A percentile compares a stretch with the other conserved stretches of the same genome.
Conservation (phyloP, 208 protist genomes). For the Trypanosomatidae sp. region DNA sequence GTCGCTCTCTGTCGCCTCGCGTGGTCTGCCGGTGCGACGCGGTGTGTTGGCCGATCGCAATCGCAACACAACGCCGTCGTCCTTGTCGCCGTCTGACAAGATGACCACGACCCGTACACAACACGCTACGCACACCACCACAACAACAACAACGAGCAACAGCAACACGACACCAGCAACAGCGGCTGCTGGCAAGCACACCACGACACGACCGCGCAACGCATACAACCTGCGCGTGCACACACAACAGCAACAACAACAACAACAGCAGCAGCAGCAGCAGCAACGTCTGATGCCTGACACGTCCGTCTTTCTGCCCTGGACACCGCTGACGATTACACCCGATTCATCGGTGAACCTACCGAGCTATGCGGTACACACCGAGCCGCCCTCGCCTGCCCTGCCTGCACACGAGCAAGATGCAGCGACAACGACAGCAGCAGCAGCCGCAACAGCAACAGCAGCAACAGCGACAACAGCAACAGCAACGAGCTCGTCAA, state of each 20-base stretch:
- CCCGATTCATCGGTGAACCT: constrained; percentile 33
- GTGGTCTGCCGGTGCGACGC: too few relatives aligned
- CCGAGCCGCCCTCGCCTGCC: neutral
- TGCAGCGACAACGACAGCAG: neutral
- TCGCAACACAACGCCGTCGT: too few relatives aligned
- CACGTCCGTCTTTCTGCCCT: constrained; percentile 45
- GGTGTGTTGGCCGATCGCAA: too few relatives aligned
- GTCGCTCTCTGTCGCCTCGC: too few relatives aligned
- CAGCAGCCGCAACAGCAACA: neutral
- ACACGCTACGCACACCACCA: too few relatives aligned
- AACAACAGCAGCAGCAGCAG: neutral
- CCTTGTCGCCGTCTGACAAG: too few relatives aligned
- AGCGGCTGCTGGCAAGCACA: too few relatives aligned
- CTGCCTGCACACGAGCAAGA: neutral
- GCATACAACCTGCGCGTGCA: constrained; percentile 3
- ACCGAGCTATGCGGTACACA: neutral
- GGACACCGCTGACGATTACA: constrained; percentile 42
- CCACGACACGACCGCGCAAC: too few relatives aligned
- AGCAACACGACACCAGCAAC: too few relatives aligned
- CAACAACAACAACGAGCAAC: too few relatives aligned
- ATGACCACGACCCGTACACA: too few relatives aligned
- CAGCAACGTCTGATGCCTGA: constrained; percentile 12
- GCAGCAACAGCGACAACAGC: neutral
- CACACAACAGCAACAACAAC: constrained; percentile 5
- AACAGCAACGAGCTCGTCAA: neutral